Evolutionary conservation across 2,329 filamentous ascomycete genomes (phyloP).

Genomic region (Hypoxylon sp.): DNA sequence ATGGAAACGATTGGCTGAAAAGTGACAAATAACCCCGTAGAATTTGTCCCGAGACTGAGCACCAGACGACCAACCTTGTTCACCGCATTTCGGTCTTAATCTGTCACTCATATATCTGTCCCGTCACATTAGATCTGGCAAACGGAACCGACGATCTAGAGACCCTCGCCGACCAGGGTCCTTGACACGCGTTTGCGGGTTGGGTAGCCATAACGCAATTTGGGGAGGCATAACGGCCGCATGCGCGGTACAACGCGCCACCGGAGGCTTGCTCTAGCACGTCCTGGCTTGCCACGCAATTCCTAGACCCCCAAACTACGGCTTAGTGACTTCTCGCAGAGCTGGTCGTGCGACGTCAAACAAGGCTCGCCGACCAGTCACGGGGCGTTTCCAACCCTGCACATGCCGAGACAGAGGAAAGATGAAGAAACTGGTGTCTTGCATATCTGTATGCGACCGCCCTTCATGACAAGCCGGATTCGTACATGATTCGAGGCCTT

Average conservation of each 20-base stretch:
- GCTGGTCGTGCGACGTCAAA: constrained; percentile 16
- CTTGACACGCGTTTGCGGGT: constrained; percentile 14
- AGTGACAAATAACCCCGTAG: background rate
- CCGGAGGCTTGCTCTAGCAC: constrained; percentile 1
- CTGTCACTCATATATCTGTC: background rate
- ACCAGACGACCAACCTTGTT: background rate
- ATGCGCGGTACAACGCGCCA: constrained; percentile 5
- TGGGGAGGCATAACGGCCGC: constrained; percentile 6
- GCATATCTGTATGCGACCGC: constrained; percentile 33
- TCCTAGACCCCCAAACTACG: constrained; percentile 5
- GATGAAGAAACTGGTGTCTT: constrained; percentile 15
- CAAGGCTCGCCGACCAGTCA: constrained; percentile 21
- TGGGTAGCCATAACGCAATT: constrained; percentile 12
- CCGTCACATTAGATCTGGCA: constrained; percentile 1
- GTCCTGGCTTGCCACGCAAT: constrained; percentile 7
- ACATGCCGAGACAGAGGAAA: constrained; percentile 15
- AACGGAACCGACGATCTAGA: constrained; percentile 1
- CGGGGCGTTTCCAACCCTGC: constrained; percentile 15
- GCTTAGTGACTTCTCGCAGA: constrained; percentile 15
- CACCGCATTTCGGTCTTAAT: background rate
- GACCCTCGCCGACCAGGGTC: background rate
- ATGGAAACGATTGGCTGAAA: background rate
- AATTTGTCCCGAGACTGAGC: background rate
- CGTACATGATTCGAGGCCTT: constrained; percentile 38
- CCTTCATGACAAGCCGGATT: constrained; percentile 19